These are phyloP conservation scores for Colletotrichum musae DNA, from an alignment of 2,329 filamentous ascomycete species.

Conservation along the genomic window DNA sequence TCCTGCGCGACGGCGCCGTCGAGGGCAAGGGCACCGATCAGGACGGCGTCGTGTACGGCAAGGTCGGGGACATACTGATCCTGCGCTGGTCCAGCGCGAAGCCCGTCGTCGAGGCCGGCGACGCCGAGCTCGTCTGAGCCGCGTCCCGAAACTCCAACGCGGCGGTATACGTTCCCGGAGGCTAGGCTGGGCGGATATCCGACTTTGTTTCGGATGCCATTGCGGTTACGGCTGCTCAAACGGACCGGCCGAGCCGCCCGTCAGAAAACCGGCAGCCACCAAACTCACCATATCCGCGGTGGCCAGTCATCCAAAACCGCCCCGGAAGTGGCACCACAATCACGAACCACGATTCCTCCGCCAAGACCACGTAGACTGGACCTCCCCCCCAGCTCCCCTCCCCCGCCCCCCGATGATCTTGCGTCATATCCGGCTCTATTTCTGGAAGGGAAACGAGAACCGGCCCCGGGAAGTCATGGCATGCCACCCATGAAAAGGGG, in stretches of 20 bases:
- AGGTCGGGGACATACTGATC: slow-evolving; percentile 76
- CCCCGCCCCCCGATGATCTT: background rate
- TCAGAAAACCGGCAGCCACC: background rate
- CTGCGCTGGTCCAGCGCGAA: slow-evolving; percentile 83
- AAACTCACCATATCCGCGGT: background rate
- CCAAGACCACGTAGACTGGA: slow-evolving; percentile 42
- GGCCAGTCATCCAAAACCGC: background rate
- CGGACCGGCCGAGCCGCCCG: background rate
- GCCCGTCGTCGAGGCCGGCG: slow-evolving; percentile 66
- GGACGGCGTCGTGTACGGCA: slow-evolving; percentile 71
- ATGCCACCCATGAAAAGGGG: background rate
- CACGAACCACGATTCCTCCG: background rate
- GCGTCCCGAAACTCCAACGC: background rate
- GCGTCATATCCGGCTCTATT: background rate
- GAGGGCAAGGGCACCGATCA: slow-evolving; percentile 74
- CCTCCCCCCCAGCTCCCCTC: background rate
- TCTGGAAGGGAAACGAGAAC: too few relatives aligned
- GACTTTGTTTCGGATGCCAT: background rate
- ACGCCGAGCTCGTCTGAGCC: slow-evolving; percentile 72
- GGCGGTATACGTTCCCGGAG: background rate
- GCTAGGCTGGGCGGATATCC: background rate
- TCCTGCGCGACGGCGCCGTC: slow-evolving; percentile 73
- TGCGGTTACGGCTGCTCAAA: background rate
- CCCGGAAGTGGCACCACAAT: slow-evolving; percentile 40
- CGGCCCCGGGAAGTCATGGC: background rate